Percentiles rank a stretch among this genome's conserved stretches.
Evolutionary conservation across 2,329 filamentous ascomycete genomes (phyloP).

Genomic region (Penicillium verrucosum): DNA sequence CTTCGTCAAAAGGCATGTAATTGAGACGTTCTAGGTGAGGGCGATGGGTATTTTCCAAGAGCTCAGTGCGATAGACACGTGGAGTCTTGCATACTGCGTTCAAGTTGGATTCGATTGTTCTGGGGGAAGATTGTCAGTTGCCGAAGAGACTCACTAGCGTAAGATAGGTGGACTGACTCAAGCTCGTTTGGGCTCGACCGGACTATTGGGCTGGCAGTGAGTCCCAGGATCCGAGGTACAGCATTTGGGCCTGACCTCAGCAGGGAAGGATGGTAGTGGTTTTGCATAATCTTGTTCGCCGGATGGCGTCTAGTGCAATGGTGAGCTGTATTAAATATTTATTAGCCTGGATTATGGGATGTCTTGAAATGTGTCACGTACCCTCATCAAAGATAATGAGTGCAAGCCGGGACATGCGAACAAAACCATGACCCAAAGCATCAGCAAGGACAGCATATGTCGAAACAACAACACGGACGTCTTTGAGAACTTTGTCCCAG

Average conservation of each 20-base stretch:
- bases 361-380: conserved; percentile 31
- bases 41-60: conserved; percentile 65
- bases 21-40: conserved; percentile 46
- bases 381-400: conserved; percentile 83
- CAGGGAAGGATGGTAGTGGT: conserved; percentile 61
- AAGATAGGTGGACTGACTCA: conserved; percentile 34
- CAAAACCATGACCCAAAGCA: conserved; percentile 71
- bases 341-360: neutral
- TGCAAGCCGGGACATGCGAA: conserved; percentile 60
- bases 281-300: conserved; percentile 67
- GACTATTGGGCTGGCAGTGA: conserved; percentile 76
- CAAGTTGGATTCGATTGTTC: conserved; percentile 62
- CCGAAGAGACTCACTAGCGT: rapidly evolving
- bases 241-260: conserved; percentile 27
- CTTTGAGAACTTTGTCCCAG: conserved; percentile 65
- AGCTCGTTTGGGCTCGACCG: conserved; percentile 56
- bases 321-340: conserved; percentile 54
- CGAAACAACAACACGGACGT: conserved; percentile 70
- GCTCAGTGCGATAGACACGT: conserved; percentile 63
- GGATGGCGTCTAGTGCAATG: conserved; percentile 65
- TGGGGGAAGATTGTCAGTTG: neutral
- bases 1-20: conserved; percentile 11
- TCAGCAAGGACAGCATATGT: conserved; percentile 73
- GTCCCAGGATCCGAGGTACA: conserved; percentile 68
- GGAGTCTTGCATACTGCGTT: conserved; percentile 69